Evolutionary conservation across 2,329 filamentous ascomycete species (phyloP), one percentile per base, ranked within the genome.

Genomic region (Mariannaea sp.): DNA sequence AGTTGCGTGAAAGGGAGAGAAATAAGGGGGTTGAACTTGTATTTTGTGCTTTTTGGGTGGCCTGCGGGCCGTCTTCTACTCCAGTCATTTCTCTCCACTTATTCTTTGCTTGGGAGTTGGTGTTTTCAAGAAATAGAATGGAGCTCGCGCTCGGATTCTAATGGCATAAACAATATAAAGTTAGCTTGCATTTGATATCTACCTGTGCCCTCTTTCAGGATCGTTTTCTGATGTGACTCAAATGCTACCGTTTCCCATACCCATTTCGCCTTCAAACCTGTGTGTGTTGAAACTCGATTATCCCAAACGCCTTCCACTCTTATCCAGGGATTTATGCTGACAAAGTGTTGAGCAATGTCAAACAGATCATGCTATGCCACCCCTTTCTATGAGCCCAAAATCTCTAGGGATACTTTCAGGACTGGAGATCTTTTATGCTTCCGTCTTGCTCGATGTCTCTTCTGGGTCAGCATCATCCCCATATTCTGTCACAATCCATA

Each of bases 401-500:
- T n/a, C n/a, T 42, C 38, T n/a, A 13, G 12, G n/a, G n/a, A n/a
- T n/a, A n/a, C n/a, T 17, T 4, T 5, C 7, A 13, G 29, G 4
- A 12, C 26, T 24, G 13, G n/a, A 27, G 3, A 36, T 32, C 4
- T 12, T 17, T 22, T 30, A 33, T 26, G 27, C 12, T 12, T 42
- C 30, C 10, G 35, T 16, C 30, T 20, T 14, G 6, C 7, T 24
- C 24, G 44, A 36, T 24, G 49, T 41, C 14, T 53, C 46, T 10
- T 69, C 65, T 0, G 50, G 65, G 27, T 70, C 77, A 49, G 83
- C 93, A 71, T 92, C 85, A 0, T 80, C 78, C 7, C 77, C 80
- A 64, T 82, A 96, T 73, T 96, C 89, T 30, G 85, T 79, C 8
- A 96, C 88, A 38, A 97, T 80, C 92, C 92, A 97, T 48, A 91